Percentiles rank a stretch among this genome's conserved stretches.
Conservation (phyloP, 176 grass and related monocot genomes). For the Panicum miliaceum region DNA sequence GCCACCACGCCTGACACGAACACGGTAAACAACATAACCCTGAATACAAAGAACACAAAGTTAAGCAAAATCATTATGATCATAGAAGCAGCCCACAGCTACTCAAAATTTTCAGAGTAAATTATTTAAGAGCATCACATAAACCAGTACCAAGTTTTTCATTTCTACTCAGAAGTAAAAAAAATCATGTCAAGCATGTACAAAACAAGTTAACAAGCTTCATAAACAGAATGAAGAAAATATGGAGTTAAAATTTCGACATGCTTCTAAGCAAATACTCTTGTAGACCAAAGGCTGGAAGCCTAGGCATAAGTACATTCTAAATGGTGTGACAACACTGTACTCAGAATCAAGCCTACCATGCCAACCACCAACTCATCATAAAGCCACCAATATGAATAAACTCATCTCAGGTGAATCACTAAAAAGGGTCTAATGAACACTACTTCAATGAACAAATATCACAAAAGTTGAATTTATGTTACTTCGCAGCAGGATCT, state of each 20-base stretch:
- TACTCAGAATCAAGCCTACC: not conserved
- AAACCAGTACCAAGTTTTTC: not conserved
- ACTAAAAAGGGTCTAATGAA: not conserved
- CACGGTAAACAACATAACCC: conserved; percentile 69
- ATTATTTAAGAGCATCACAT: not conserved
- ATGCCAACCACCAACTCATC: not conserved
- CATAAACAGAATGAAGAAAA: not conserved
- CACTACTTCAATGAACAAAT: not conserved
- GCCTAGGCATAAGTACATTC: not conserved
- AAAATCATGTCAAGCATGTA: no score
- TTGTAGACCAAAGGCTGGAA: not conserved
- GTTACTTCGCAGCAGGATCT: not conserved
- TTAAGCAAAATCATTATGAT: not conserved
- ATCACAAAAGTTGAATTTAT: not conserved
- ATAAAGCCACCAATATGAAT: not conserved
- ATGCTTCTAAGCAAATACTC: not conserved
- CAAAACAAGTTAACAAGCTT: not conserved
- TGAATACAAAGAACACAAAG: not conserved
- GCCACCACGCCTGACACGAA: conserved; percentile 72
- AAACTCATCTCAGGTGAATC: not conserved
- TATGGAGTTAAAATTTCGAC: not conserved
- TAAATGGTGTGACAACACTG: not conserved
- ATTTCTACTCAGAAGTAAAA: not conserved
- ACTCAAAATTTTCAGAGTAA: not conserved
- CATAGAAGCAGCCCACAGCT: not conserved